Conservation (phyloP, 306 rosid genomes). For the Dalbergia cochinchinensis region DNA sequence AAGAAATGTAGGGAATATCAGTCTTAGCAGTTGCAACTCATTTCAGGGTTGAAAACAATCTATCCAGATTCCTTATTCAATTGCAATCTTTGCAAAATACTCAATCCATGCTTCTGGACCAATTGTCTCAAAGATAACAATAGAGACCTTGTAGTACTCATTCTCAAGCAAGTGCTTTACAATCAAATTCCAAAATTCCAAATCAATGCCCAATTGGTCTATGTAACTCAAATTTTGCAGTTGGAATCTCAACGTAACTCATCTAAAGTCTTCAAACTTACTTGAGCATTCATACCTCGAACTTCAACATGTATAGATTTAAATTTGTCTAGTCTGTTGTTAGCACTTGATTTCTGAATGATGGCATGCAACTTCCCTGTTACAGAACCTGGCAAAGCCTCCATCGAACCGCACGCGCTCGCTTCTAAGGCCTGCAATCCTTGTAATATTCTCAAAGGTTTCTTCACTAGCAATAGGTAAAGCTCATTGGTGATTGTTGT, state of each 20-base stretch:
- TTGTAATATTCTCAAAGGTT: conserved; percentile 56
- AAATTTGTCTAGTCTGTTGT: conserved; percentile 60
- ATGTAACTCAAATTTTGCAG: conserved; percentile 55
- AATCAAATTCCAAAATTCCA: conserved; percentile 67
- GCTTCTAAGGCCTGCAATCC: conserved; percentile 59
- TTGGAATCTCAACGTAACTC: conserved; percentile 66
- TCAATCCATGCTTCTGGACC: conserved; percentile 53
- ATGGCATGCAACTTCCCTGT: conserved; percentile 63
- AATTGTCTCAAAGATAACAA: conserved; percentile 58
- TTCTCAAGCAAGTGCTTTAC: conserved; percentile 58
- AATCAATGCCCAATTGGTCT: conserved; percentile 71
- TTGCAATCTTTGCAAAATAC: conserved; percentile 67
- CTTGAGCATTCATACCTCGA: conserved; percentile 62
- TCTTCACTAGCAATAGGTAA: conserved; percentile 57
- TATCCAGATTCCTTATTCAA: conserved; percentile 72
- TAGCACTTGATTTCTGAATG: conserved; percentile 61
- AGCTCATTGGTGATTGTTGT: conserved; percentile 47
- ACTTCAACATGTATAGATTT: conserved; percentile 58
- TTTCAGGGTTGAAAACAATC: conserved; percentile 11
- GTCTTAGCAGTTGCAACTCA: no score
- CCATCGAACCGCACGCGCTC: conserved; percentile 49
- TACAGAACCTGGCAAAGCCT: conserved; percentile 62
- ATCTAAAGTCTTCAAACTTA: conserved; percentile 67
- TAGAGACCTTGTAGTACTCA: conserved; percentile 64
- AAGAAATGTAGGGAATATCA: no score